Evolutionary conservation across 768 basidiomycete genomes (phyloP).

Genomic region (Russula dissimulans): DNA sequence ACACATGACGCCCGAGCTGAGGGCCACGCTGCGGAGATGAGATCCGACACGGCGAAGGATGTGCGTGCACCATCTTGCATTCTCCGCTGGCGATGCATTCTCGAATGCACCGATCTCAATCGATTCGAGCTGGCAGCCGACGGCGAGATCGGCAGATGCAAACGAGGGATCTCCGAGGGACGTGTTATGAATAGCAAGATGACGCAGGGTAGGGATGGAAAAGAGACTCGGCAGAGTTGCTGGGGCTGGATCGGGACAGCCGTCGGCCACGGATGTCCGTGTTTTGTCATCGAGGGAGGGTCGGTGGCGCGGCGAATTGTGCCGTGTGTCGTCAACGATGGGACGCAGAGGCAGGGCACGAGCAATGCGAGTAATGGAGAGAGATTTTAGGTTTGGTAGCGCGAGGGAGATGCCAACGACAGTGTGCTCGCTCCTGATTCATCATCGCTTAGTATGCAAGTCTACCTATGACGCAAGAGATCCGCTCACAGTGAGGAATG

Average conservation of each 20-base stretch:
- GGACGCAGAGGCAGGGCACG: slow-evolving; percentile 2
- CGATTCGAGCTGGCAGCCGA: slow-evolving; percentile 4
- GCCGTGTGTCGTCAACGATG: neutral
- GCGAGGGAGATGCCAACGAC: slow-evolving; percentile 14
- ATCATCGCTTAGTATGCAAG: neutral
- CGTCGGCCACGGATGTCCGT: neutral
- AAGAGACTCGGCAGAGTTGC: slow-evolving; percentile 6
- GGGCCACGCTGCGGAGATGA: slow-evolving; percentile 1
- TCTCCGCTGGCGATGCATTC: slow-evolving; percentile 8
- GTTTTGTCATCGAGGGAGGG: no score
- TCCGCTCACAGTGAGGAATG: slow-evolving; percentile 4
- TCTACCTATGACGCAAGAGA: slow-evolving; percentile 1
- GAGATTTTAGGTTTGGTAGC: slow-evolving; percentile 12
- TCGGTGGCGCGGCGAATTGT: neutral
- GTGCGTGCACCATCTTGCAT: slow-evolving; percentile 12
- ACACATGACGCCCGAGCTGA: slow-evolving; percentile 1
- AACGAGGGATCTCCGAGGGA: slow-evolving; percentile 15
- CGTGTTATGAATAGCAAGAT: slow-evolving; percentile 17
- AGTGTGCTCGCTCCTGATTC: slow-evolving; percentile 14
- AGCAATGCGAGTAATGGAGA: slow-evolving; percentile 17
- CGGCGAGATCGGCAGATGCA: slow-evolving; percentile 1
- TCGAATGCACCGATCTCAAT: slow-evolving; percentile 18
- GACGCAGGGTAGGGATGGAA: slow-evolving; percentile 9
- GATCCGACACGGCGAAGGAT: slow-evolving; percentile 8
- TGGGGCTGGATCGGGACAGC: neutral